Evolutionary conservation across 2,329 filamentous ascomycete genomes (phyloP).

Genomic region (Fusarium paranaense): DNA sequence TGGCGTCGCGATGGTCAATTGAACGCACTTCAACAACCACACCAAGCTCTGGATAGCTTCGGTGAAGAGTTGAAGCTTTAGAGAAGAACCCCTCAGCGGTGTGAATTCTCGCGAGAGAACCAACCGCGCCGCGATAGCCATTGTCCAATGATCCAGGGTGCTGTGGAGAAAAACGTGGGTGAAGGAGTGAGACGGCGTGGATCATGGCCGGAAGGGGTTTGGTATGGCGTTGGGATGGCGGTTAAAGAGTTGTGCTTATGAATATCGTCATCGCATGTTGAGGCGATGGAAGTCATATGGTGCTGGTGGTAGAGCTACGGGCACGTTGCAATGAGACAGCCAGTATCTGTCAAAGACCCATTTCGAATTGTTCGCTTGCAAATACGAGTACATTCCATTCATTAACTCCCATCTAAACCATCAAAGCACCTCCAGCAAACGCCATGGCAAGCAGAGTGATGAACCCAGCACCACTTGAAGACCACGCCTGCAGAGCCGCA

Average conservation of each 20-base stretch:
- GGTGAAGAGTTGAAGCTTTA: neutral
- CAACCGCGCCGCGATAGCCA: neutral
- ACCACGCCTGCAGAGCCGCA: constrained; percentile 39
- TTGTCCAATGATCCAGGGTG: constrained; percentile 26
- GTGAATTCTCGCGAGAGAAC: constrained; percentile 15
- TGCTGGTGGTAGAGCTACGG: neutral
- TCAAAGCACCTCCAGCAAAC: constrained; percentile 45
- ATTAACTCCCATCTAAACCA: constrained; percentile 39
- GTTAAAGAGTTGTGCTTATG: neutral
- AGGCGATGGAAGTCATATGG: neutral
- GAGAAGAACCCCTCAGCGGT: constrained; percentile 25
- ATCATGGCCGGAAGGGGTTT: constrained; percentile 32
- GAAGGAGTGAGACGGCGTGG: constrained; percentile 24
- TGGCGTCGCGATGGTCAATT: neutral
- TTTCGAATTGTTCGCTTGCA: constrained; percentile 2
- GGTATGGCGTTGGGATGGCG: constrained; percentile 10
- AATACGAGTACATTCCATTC: neutral
- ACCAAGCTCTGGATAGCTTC: neutral
- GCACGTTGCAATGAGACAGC: neutral
- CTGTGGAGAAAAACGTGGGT: constrained; percentile 26
- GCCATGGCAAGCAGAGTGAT: constrained; percentile 45
- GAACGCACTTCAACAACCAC: neutral
- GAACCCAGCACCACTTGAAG: constrained; percentile 32
- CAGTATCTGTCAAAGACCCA: neutral
- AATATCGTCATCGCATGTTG: neutral